Conservation (phyloP, 768 basidiomycete species). For the Tricholoma hemisulphureum region DNA sequence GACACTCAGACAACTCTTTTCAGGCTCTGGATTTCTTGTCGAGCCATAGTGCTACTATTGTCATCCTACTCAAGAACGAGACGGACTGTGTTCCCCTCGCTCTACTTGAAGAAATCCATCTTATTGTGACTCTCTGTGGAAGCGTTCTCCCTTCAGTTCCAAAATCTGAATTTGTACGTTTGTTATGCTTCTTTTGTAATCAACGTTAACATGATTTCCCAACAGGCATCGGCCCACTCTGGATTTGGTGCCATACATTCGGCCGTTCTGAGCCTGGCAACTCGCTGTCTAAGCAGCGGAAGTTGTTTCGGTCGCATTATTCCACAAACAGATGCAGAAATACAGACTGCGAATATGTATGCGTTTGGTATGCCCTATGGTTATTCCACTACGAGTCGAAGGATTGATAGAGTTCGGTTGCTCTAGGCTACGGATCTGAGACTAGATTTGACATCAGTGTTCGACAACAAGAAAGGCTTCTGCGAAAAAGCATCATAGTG, state of each 20-base stretch:
- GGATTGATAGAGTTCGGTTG: not conserved
- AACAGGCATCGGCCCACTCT: constrained; percentile 58
- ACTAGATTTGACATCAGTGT: constrained; percentile 62
- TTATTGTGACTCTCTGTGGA: constrained; percentile 72
- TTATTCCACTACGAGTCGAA: too few relatives aligned
- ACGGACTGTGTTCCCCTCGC: constrained; percentile 58
- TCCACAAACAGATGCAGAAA: constrained; percentile 68
- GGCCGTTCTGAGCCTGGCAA: constrained; percentile 72
- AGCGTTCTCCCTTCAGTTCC: constrained; percentile 70
- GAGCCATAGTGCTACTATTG: constrained; percentile 79
- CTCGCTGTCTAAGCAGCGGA: constrained; percentile 62
- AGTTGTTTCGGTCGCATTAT: constrained; percentile 55
- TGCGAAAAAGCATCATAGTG: constrained; percentile 60
- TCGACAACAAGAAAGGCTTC: constrained; percentile 50
- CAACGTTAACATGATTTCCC: not conserved
- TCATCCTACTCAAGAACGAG: constrained; percentile 79
- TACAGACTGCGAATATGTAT: constrained; percentile 48
- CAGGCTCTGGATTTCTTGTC: constrained; percentile 81
- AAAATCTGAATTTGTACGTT: constrained; percentile 73
- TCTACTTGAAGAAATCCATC: constrained; percentile 74
- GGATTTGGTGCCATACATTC: constrained; percentile 87
- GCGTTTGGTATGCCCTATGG: constrained; percentile 49
- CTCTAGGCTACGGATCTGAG: constrained; percentile 48
- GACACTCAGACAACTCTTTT: not conserved
- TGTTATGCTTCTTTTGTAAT: not conserved